Percentiles rank a stretch among this genome's conserved stretches.
phyloP scores from a whole-genome alignment of 441 rosid genomes.

The Pelargonium cotyledonis region DNA sequence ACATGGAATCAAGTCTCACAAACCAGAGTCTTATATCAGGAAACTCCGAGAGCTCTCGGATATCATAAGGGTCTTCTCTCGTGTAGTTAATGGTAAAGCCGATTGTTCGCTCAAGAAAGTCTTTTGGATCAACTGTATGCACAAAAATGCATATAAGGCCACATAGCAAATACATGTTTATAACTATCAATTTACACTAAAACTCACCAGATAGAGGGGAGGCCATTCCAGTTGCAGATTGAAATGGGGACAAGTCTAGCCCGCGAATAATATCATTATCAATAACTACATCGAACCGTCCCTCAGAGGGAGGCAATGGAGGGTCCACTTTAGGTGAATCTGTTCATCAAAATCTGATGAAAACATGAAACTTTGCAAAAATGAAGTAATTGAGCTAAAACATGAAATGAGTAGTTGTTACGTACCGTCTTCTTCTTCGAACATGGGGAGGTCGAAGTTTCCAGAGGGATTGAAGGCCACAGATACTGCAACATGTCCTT shows the following conservation, averaged over 20 bases:
- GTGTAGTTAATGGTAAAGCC: constrained; percentile 67
- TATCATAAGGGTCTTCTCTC: constrained; percentile 60
- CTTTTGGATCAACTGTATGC: constrained; percentile 46
- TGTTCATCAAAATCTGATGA: constrained; percentile 19
- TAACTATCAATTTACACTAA: background rate
- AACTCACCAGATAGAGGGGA: constrained; percentile 47
- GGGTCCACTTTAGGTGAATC: constrained; percentile 45
- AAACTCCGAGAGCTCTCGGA: constrained; percentile 69
- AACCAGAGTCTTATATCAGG: constrained; percentile 89
- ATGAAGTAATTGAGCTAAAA: background rate
- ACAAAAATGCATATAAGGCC: background rate
- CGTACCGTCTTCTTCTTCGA: constrained; percentile 31
- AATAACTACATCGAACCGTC: constrained; percentile 56
- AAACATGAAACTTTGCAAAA: too few relatives aligned
- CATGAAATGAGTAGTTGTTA: constrained; percentile 11
- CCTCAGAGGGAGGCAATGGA: constrained; percentile 73
- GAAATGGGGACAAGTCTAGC: constrained; percentile 75
- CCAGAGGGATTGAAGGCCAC: constrained; percentile 81
- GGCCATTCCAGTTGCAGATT: constrained; percentile 50
- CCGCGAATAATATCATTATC: constrained; percentile 39
- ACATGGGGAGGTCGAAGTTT: constrained; percentile 58
- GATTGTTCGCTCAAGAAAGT: constrained; percentile 52
- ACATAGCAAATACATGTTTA: background rate
- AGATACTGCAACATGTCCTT: constrained; percentile 38
- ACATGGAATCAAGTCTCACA: constrained; percentile 67